phyloP scores from a whole-genome alignment of 257 asterid genomes.

The Thymus quinquecostatus region DNA sequence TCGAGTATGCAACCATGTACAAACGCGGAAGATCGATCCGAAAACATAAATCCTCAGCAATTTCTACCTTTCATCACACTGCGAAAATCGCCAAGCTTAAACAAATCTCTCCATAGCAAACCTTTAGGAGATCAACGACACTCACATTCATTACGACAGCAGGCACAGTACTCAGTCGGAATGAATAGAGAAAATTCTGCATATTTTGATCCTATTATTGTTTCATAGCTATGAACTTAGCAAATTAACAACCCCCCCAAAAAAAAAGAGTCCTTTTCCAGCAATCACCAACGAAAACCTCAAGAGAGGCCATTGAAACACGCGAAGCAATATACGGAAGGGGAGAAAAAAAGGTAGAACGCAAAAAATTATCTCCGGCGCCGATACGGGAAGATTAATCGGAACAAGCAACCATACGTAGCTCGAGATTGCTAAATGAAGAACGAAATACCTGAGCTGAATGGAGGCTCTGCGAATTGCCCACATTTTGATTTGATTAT shows the following conservation, averaged over 20 bases:
- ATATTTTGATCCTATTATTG: not conserved
- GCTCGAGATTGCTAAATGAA: not conserved
- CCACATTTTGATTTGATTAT: conserved; percentile 52
- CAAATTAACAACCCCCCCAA: not conserved
- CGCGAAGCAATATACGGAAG: not conserved
- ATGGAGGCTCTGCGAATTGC: conserved; percentile 63
- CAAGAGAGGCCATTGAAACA: not conserved
- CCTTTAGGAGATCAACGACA: not conserved
- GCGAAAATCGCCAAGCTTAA: not conserved
- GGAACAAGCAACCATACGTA: not conserved
- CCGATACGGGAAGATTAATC: not conserved
- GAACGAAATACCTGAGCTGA: conserved; percentile 49
- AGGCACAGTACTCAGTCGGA: not conserved
- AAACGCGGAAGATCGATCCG: no score
- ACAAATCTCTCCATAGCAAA: not conserved
- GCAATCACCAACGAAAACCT: not conserved
- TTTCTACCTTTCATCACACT: not conserved
- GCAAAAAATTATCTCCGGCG: not conserved
- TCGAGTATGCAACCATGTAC: no score
- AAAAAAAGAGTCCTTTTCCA: not conserved
- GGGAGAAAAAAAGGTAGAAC: not conserved
- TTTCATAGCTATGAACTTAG: not conserved
- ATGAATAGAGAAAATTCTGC: not conserved
- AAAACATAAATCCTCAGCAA: not conserved
- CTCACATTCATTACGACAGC: not conserved